Conservation (phyloP, 768 basidiomycete species). For the Leucosporidium scottii region DNA sequence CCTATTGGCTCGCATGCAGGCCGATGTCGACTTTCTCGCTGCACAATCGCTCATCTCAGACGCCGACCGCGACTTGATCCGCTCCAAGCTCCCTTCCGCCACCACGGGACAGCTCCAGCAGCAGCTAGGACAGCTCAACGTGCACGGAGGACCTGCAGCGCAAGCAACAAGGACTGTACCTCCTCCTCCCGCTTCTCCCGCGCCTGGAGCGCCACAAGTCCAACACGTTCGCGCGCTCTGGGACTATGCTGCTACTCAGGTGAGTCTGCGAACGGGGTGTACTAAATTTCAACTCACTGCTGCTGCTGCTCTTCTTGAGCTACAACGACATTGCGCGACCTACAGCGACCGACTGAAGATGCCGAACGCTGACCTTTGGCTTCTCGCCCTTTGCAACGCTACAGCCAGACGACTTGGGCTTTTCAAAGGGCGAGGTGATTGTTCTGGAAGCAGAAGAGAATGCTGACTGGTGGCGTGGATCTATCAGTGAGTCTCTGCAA, state of each 20-base stretch:
- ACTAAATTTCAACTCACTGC: background rate
- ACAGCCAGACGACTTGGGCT: constrained; percentile 59
- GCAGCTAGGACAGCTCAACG: background rate
- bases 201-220: no score
- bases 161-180: no score
- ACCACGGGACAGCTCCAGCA: background rate
- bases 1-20: constrained; percentile 54
- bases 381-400: background rate
- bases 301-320: background rate
- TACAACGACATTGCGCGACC: background rate
- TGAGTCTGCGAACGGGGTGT: background rate
- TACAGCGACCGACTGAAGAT: background rate
- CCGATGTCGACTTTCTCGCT: constrained; percentile 55
- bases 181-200: no score
- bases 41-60: constrained; percentile 53
- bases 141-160: no score
- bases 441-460: constrained; percentile 74
- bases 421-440: constrained; percentile 66
- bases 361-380: background rate
- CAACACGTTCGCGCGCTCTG: background rate
- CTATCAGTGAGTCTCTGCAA: constrained; percentile 5
- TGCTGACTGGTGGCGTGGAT: constrained; percentile 79
- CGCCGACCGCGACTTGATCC: constrained; percentile 50
- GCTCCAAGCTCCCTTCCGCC: constrained; percentile 47
- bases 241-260: background rate